Percentiles rank a stretch among this genome's conserved stretches.
These are phyloP conservation scores for Leucoagaricus sp. DNA, from an alignment of 1,284 basidiomycete genomes.

Conservation along the genomic window DNA sequence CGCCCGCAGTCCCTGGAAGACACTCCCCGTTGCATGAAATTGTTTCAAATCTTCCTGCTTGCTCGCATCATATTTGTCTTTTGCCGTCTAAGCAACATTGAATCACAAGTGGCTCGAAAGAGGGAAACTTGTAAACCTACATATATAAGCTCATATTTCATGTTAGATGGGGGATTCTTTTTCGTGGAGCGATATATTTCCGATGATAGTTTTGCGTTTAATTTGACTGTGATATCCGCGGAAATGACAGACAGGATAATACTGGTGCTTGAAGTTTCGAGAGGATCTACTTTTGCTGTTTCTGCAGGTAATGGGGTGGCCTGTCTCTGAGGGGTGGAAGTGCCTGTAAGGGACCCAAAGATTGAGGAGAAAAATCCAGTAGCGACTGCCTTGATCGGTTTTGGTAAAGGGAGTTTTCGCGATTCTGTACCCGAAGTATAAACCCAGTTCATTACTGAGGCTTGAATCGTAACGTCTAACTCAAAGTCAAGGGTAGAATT, in stretches of 20 bases:
- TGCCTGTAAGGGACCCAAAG: conserved; percentile 61
- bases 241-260: conserved; percentile 85
- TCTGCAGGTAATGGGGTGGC: conserved; percentile 41
- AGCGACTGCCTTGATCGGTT: conserved; percentile 35
- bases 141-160: conserved; percentile 88
- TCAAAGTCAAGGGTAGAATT: conserved; percentile 10
- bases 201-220: conserved; percentile 71
- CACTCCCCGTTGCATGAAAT: conserved; percentile 63
- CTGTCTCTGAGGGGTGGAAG: conserved; percentile 40
- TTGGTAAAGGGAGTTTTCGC: conserved; percentile 30
- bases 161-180: conserved; percentile 84
- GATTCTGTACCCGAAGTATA: conserved; percentile 73
- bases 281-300: conserved; percentile 51
- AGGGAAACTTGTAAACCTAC: conserved; percentile 41
- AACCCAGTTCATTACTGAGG: conserved; percentile 83
- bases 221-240: conserved; percentile 75
- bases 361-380: conserved; percentile 81
- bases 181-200: conserved; percentile 94
- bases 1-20: conserved; percentile 86
- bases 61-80: conserved; percentile 84
- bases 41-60: conserved; percentile 65
- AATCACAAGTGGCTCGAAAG: not conserved
- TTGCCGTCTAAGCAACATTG: conserved; percentile 64
- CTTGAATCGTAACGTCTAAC: conserved; percentile 77
- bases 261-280: conserved; percentile 57